Conservation (phyloP, 495 filamentous ascomycete species). For the Xylaria palmicola region DNA sequence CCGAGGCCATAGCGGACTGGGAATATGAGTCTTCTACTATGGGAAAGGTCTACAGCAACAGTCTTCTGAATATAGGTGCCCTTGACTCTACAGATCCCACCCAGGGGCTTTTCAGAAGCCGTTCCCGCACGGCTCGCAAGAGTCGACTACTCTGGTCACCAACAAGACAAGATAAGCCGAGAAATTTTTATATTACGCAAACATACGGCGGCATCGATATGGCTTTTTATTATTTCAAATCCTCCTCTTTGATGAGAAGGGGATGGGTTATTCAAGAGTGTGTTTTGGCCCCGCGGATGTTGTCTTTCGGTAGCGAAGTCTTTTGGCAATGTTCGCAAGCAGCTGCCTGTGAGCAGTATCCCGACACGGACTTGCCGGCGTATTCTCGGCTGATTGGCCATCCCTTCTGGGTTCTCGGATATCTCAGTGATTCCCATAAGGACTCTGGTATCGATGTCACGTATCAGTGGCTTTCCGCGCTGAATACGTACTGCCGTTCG, state of each 20-base stretch:
- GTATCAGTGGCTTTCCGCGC: background rate
- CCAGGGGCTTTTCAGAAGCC: background rate
- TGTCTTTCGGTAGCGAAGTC: background rate
- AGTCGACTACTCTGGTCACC: no score
- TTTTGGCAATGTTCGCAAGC: background rate
- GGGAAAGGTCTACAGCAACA: background rate
- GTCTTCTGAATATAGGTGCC: background rate
- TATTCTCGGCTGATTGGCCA: no score
- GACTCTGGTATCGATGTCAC: background rate
- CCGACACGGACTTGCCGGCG: no score
- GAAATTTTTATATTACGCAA: background rate
- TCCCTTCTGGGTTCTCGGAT: no score
- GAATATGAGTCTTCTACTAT: background rate
- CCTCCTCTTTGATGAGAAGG: background rate
- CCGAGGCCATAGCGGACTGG: background rate
- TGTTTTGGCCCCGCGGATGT: background rate
- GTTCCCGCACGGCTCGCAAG: no score
- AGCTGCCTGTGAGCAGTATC: background rate
- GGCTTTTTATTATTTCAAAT: background rate
- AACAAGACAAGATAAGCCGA: background rate
- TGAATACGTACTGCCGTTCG: background rate
- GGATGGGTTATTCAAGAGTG: conserved; percentile 2
- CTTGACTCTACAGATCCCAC: background rate
- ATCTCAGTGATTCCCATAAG: no score
- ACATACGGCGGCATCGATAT: background rate